Evolutionary conservation across 768 basidiomycete species (phyloP).

Genomic region (Tulasnella sp.): DNA sequence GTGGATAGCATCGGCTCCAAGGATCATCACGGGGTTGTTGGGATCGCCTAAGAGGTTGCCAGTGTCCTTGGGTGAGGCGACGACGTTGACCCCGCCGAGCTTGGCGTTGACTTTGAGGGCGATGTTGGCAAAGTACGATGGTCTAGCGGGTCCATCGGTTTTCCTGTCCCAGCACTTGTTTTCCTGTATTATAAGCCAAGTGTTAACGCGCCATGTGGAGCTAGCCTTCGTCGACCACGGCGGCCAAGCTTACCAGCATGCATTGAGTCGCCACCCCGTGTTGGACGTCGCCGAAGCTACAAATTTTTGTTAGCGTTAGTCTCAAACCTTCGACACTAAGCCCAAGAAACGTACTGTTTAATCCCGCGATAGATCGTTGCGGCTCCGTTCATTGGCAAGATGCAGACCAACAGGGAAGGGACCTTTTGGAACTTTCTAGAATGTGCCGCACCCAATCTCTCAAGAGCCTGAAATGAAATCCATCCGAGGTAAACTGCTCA

Average conservation of each 20-base stretch:
- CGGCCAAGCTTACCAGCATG: constrained; percentile 38
- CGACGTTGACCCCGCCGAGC: constrained; percentile 74
- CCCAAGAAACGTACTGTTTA: constrained; percentile 58
- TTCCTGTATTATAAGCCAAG: neutral
- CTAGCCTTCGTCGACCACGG: neutral
- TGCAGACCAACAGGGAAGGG: constrained; percentile 56
- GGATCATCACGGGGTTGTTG: constrained; percentile 69
- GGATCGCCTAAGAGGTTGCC: constrained; percentile 65
- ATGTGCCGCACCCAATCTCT: neutral
- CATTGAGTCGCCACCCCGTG: constrained; percentile 78
- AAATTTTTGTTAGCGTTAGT: neutral
- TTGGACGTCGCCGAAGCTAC: constrained; percentile 68
- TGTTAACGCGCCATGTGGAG: neutral
- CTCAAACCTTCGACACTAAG: neutral
- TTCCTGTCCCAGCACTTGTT: constrained; percentile 20
- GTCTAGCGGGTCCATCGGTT: neutral
- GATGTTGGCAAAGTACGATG: constrained; percentile 18
- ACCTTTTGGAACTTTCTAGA: neutral
- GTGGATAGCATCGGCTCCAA: constrained; percentile 54
- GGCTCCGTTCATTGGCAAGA: constrained; percentile 66
- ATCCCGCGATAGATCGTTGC: constrained; percentile 73
- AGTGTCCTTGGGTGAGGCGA: constrained; percentile 60
- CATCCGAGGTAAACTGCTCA: neutral
- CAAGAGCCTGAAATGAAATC: neutral
- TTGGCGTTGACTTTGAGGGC: constrained; percentile 70